Percentiles rank a stretch among this genome's conserved stretches.
phyloP scores from a whole-genome alignment of 352 stramenopile species.

The Phytophthora crassamura region DNA sequence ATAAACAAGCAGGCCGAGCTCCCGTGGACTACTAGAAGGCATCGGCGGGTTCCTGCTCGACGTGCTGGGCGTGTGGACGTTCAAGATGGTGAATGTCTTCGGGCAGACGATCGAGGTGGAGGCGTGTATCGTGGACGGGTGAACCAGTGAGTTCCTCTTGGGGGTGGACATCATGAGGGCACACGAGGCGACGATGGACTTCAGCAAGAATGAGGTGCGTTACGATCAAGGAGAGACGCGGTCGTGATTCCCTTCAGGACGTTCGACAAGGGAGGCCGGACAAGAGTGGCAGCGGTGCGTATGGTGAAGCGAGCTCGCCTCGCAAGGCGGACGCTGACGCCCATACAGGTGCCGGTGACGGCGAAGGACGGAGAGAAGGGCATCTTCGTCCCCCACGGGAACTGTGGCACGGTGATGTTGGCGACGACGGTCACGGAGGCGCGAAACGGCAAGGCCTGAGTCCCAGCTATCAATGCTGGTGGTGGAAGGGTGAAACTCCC shows the following conservation, averaged over 20 bases:
- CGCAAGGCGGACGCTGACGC: neutral
- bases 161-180: neutral
- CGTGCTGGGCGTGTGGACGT: too few relatives aligned
- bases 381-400: slow-evolving; percentile 1
- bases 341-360: slow-evolving; percentile 4
- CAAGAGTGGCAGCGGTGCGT: neutral
- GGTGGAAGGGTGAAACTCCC: too few relatives aligned
- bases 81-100: too few relatives aligned
- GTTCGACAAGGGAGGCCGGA: too few relatives aligned
- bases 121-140: too few relatives aligned
- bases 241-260: slow-evolving; percentile 10
- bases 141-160: slow-evolving; percentile 8
- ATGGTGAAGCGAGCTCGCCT: neutral
- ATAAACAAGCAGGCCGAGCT: too few relatives aligned
- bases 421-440: slow-evolving; percentile 6
- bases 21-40: too few relatives aligned
- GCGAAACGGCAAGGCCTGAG: neutral
- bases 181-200: slow-evolving; percentile 4
- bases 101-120: too few relatives aligned
- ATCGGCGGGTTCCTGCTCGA: too few relatives aligned
- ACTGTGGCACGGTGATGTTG: slow-evolving; percentile 3
- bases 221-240: neutral
- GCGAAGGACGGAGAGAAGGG: slow-evolving; percentile 12
- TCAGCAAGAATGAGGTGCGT: neutral
- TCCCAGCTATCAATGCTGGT: slow-evolving; percentile 27